Percentiles rank a stretch among this genome's conserved stretches.
These are phyloP conservation scores for Phytophthora brassicae DNA, from an alignment of 352 stramenopile species.

Conservation along the genomic window DNA sequence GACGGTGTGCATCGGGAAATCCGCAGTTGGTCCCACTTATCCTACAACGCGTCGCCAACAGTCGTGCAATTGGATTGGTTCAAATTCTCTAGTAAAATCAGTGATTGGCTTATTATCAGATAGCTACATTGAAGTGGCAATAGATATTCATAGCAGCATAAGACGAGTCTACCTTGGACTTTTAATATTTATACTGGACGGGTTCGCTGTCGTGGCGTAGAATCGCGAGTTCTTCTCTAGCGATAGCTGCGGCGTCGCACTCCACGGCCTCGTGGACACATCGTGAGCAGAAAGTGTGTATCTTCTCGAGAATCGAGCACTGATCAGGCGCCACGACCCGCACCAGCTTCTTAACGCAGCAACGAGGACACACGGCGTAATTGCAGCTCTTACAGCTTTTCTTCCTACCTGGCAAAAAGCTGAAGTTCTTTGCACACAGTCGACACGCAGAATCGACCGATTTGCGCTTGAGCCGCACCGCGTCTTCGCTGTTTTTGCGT, in stretches of 20 bases:
- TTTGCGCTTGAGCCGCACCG: conserved; percentile 15
- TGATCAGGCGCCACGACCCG: conserved; percentile 30
- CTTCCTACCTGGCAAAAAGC: conserved; percentile 24
- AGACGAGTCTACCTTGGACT: conserved; percentile 9
- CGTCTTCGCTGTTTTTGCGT: conserved; percentile 28
- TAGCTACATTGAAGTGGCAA: conserved; percentile 3
- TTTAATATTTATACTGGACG: conserved; percentile 6
- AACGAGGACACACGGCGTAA: conserved; percentile 28
- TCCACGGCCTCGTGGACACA: conserved; percentile 29
- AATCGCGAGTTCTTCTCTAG: conserved; percentile 24
- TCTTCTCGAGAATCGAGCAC: conserved; percentile 36
- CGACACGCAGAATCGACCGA: conserved; percentile 13
- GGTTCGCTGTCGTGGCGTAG: conserved; percentile 11
- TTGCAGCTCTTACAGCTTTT: conserved; percentile 32
- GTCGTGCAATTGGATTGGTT: background rate
- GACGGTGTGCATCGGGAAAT: too few relatives aligned
- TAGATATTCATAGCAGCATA: conserved; percentile 1
- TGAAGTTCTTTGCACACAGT: conserved; percentile 34
- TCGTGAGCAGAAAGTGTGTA: conserved; percentile 28
- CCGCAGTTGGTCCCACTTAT: too few relatives aligned
- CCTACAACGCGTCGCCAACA: too few relatives aligned
- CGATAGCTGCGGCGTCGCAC: conserved; percentile 27
- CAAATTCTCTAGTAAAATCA: conserved; percentile 8
- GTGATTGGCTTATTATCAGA: conserved; percentile 4
- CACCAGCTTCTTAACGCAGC: conserved; percentile 32